Percentiles rank a stretch among this genome's conserved stretches.
phyloP scores from a whole-genome alignment of 2,329 filamentous ascomycete genomes.

The Albifimbria verrucaria region DNA sequence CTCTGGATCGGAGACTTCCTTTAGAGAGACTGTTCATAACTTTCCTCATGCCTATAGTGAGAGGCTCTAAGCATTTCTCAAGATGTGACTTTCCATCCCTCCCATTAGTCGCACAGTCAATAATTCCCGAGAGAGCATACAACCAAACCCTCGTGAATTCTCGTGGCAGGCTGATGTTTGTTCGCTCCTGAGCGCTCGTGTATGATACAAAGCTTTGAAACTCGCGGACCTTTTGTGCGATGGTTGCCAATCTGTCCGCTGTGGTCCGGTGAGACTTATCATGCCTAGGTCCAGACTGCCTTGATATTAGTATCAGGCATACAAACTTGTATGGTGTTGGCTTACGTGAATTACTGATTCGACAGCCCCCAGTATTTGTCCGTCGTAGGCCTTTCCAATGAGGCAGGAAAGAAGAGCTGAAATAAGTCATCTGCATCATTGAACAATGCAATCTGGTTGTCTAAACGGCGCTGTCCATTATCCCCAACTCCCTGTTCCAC shows the following conservation, averaged over 20 bases:
- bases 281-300: no score
- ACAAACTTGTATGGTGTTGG: not conserved
- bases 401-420: constrained; percentile 37
- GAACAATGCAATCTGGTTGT: constrained; percentile 29
- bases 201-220: constrained; percentile 26
- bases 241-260: not conserved
- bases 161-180: constrained; percentile 29
- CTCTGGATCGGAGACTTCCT: constrained; percentile 28
- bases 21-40: constrained; percentile 30
- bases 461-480: not conserved
- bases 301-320: not conserved
- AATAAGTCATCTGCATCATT: constrained; percentile 38
- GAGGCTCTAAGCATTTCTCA: constrained; percentile 21
- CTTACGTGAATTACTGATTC: constrained; percentile 25
- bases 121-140: constrained; percentile 35
- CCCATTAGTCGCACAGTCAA: constrained; percentile 20
- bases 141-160: constrained; percentile 39
- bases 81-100: constrained; percentile 26
- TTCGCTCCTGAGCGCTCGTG: constrained; percentile 21
- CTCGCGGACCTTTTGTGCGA: constrained; percentile 21
- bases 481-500: constrained; percentile 3
- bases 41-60: constrained; percentile 32
- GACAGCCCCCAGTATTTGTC: constrained; percentile 44
- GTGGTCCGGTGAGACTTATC: not conserved
- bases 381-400: constrained; percentile 32